A percentile compares a stretch with the other conserved stretches of the same genome.
Evolutionary conservation across 2,329 filamentous ascomycete genomes (phyloP).

Genomic region (Cytospora leucostoma): DNA sequence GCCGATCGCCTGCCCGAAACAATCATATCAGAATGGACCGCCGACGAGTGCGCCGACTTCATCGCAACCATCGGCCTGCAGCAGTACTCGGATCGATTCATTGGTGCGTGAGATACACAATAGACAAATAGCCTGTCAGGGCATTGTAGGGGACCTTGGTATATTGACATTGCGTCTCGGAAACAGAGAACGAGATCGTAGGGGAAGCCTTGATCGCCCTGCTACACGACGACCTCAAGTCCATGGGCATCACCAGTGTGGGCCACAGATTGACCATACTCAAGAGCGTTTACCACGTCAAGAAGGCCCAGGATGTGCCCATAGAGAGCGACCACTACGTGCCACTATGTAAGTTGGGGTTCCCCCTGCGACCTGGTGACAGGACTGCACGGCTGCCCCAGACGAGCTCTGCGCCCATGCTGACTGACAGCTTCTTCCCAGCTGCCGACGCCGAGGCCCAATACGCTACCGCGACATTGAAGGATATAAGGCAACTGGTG

Average conservation of each 20-base stretch:
- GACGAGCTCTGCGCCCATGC: slow-evolving; percentile 19
- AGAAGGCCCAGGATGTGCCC: slow-evolving; percentile 88
- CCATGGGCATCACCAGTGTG: slow-evolving; percentile 90
- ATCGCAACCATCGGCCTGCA: slow-evolving; percentile 75
- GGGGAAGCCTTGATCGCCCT: slow-evolving; percentile 88
- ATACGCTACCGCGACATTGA: slow-evolving; percentile 84
- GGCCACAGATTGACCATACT: slow-evolving; percentile 93
- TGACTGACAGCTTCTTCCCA: slow-evolving; percentile 42
- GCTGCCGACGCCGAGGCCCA: slow-evolving; percentile 87
- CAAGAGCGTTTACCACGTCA: slow-evolving; percentile 94
- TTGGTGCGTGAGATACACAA: slow-evolving; percentile 62
- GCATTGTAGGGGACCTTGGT: background rate
- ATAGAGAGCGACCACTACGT: slow-evolving; percentile 93
- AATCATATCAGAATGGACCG: slow-evolving; percentile 77
- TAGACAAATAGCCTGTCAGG: background rate
- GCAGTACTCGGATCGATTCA: slow-evolving; percentile 80
- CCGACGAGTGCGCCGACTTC: slow-evolving; percentile 89
- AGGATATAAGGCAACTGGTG: slow-evolving; percentile 89
- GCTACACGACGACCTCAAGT: slow-evolving; percentile 89
- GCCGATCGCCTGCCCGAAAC: slow-evolving; percentile 71
- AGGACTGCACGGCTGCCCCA: background rate
- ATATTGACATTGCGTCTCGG: slow-evolving; percentile 31
- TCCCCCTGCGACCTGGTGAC: slow-evolving; percentile 8
- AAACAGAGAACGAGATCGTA: slow-evolving; percentile 85
- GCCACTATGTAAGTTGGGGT: slow-evolving; percentile 71